A percentile compares a stretch with the other conserved stretches of the same genome.
Evolutionary conservation across 148 eudicot genomes (phyloP).

Genomic region (Fallopia convolvulus): DNA sequence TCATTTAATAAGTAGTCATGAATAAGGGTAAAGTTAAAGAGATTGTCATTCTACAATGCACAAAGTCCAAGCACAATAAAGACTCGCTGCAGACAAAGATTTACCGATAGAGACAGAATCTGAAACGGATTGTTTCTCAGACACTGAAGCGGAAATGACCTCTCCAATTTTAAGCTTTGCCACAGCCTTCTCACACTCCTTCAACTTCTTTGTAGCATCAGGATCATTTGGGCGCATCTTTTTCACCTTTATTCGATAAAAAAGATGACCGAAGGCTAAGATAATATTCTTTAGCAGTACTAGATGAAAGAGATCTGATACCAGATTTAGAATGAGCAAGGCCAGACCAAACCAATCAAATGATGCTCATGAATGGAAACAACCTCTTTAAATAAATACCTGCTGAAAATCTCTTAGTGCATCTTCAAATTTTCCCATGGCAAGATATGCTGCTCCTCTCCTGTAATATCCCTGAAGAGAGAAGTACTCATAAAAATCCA

Average conservation of each 20-base stretch:
- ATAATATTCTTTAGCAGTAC: background rate
- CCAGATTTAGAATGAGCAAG: background rate
- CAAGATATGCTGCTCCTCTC: constrained; percentile 94
- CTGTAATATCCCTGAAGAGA: constrained; percentile 83
- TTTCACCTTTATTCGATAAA: constrained; percentile 51
- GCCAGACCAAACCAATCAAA: background rate
- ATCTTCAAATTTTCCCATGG: constrained; percentile 93
- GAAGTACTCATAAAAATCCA: background rate
- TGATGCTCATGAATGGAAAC: constrained; percentile 4
- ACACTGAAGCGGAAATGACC: constrained; percentile 69
- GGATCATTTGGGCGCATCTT: constrained; percentile 90
- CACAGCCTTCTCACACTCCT: constrained; percentile 98
- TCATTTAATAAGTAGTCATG: background rate
- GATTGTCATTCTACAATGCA: background rate
- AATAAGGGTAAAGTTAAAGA: background rate
- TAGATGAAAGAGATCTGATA: background rate
- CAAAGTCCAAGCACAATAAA: background rate
- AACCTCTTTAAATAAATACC: constrained; percentile 31
- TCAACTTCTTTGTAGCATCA: constrained; percentile 85
- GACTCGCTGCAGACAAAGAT: constrained; percentile 2
- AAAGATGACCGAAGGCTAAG: background rate
- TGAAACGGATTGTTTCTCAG: constrained; percentile 55
- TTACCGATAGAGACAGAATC: constrained; percentile 74
- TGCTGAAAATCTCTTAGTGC: constrained; percentile 97
- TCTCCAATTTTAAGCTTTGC: constrained; percentile 87